Percentiles rank a stretch among this genome's conserved stretches.
phyloP scores from a whole-genome alignment of 441 rosid genomes.

The Pelargonium cotyledonis region DNA sequence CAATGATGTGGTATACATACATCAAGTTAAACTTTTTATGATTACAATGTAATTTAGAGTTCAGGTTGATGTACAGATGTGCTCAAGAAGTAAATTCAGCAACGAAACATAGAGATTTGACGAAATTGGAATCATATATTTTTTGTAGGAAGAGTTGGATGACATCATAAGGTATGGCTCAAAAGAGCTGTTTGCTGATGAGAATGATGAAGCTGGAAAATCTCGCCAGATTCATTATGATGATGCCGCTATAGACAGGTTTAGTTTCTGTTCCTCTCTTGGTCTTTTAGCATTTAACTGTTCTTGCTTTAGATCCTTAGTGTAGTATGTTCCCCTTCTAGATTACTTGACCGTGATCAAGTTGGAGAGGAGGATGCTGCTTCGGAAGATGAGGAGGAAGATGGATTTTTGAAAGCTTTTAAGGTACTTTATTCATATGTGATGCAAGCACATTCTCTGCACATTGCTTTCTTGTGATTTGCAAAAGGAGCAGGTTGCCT shows the following conservation, averaged over 20 bases:
- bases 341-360: conserved; percentile 85
- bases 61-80: neutral
- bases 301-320: neutral
- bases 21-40: neutral
- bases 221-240: conserved; percentile 98
- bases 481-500: neutral
- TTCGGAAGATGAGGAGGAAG: conserved; percentile 82
- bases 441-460: conserved; percentile 3
- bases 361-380: conserved; percentile 73
- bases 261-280: conserved; percentile 14
- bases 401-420: conserved; percentile 89
- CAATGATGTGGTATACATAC: neutral
- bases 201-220: conserved; percentile 88
- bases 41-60: neutral
- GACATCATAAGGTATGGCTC: conserved; percentile 98
- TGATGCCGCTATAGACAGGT: conserved; percentile 90
- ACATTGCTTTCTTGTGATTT: conserved; percentile 10
- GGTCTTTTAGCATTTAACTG: conserved; percentile 6
- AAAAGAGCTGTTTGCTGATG: conserved; percentile 93
- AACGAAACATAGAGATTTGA: neutral
- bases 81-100: neutral
- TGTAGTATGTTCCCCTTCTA: conserved; percentile 24
- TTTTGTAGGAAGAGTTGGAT: conserved; percentile 87
- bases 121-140: conserved; percentile 18
- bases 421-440: conserved; percentile 42